Conservation (phyloP, 495 filamentous ascomycete species). For the Neurospora pannonica region DNA sequence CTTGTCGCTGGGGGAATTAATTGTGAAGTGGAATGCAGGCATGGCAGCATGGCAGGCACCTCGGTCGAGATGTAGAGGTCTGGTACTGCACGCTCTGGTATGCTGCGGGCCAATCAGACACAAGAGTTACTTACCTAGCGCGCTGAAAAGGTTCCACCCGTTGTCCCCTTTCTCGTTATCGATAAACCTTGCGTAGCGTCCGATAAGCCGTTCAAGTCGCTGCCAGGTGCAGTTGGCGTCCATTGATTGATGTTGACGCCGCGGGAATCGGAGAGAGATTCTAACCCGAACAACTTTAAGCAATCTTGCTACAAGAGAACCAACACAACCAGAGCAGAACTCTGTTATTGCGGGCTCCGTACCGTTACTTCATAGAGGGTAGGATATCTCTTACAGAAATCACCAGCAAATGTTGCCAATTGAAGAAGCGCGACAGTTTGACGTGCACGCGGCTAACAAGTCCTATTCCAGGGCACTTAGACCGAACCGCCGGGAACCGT, state of each 20-base stretch:
- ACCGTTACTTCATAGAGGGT: neutral
- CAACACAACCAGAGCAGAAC: neutral
- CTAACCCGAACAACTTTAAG: neutral
- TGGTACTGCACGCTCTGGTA: neutral
- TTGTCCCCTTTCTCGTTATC: conserved; percentile 4
- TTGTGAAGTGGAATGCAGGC: neutral
- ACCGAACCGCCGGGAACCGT: neutral
- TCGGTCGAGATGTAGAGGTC: neutral
- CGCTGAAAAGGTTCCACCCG: conserved; percentile 1
- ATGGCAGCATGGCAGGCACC: neutral
- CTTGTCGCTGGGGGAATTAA: neutral
- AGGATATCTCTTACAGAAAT: neutral
- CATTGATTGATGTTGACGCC: neutral
- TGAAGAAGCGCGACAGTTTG: neutral
- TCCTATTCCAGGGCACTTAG: neutral
- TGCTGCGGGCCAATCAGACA: neutral
- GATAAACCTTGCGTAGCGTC: conserved; percentile 19
- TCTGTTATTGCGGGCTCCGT: neutral
- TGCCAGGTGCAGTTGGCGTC: neutral
- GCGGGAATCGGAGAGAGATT: neutral
- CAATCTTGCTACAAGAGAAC: neutral
- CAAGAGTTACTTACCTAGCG: neutral
- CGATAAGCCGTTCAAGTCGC: conserved; percentile 23
- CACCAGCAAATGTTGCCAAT: neutral
- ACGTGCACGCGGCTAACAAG: neutral